phyloP scores from a whole-genome alignment of 116 monocot genomes.

The Trichopus zeylanicus region DNA sequence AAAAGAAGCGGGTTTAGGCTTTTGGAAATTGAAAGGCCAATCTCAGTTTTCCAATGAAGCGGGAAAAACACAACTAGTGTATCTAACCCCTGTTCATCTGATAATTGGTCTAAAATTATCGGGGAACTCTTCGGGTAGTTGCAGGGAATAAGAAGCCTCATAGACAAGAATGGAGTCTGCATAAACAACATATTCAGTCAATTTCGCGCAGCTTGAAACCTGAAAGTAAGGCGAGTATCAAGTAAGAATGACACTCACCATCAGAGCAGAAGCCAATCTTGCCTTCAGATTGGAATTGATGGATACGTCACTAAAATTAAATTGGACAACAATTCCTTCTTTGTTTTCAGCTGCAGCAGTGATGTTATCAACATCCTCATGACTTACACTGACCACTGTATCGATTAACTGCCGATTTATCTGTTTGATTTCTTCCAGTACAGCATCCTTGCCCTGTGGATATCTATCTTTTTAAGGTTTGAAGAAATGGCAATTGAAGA shows the following conservation, averaged over 20 bases:
- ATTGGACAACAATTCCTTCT: constrained; percentile 18
- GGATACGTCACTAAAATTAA: constrained; percentile 17
- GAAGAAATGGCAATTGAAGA: too few species aligned
- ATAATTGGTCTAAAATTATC: constrained; percentile 22
- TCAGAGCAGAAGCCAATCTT: constrained; percentile 15
- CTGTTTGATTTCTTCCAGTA: constrained; percentile 26
- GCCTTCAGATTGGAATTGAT: constrained; percentile 20
- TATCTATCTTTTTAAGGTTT: neutral
- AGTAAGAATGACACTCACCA: constrained; percentile 9
- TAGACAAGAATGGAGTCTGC: constrained; percentile 28
- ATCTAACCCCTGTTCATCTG: constrained; percentile 25
- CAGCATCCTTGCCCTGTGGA: constrained; percentile 17
- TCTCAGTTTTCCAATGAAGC: neutral
- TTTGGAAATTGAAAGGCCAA: neutral
- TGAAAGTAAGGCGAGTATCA: neutral
- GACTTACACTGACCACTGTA: constrained; percentile 19
- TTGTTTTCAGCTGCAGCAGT: constrained; percentile 2
- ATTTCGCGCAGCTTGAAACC: neutral
- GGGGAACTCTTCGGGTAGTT: constrained; percentile 33
- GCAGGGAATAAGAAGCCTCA: constrained; percentile 33
- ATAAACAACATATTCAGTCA: neutral
- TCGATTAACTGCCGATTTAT: constrained; percentile 30
- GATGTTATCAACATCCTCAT: constrained; percentile 10
- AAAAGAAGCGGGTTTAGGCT: too few species aligned
- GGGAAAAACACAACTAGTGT: neutral